These are phyloP conservation scores for Candida stauntonica DNA, from an alignment of 805 yeast species.

Conservation along the genomic window DNA sequence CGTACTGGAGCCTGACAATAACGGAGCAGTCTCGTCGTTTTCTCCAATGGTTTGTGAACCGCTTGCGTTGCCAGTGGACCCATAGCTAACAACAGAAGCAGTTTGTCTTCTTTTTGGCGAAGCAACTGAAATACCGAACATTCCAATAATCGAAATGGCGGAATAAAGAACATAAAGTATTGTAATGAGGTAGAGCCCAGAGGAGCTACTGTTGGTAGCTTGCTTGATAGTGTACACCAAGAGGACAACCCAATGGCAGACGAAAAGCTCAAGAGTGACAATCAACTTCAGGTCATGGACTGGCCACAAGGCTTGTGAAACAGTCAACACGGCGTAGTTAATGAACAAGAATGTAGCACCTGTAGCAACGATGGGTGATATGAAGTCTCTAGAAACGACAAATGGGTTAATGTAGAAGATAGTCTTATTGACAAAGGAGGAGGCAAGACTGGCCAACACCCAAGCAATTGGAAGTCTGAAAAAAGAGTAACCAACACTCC, in stretches of 20 bases:
- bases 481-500: conserved; percentile 46
- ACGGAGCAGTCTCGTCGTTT: conserved; percentile 31
- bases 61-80: conserved; percentile 7
- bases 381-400: conserved; percentile 47
- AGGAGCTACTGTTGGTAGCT: conserved; percentile 33
- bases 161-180: conserved; percentile 44
- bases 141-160: conserved; percentile 46
- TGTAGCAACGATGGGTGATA: conserved; percentile 45
- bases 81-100: conserved; percentile 3
- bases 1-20: conserved; percentile 23
- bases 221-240: conserved; percentile 47
- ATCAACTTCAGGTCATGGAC: conserved; percentile 58
- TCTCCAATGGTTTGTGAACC: conserved; percentile 7
- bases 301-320: conserved; percentile 36
- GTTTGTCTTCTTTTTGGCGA: conserved; percentile 14
- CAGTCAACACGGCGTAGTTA: conserved; percentile 52
- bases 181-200: conserved; percentile 49
- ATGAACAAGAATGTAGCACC: conserved; percentile 45
- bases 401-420: conserved; percentile 42
- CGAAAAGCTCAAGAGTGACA: conserved; percentile 48
- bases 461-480: conserved; percentile 60
- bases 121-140: conserved; percentile 36
- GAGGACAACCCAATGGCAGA: conserved; percentile 53
- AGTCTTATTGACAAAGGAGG: conserved; percentile 35
- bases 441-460: conserved; percentile 37